phyloP scores from a whole-genome alignment of 148 eudicot genomes.

The Persicaria maculosa region DNA sequence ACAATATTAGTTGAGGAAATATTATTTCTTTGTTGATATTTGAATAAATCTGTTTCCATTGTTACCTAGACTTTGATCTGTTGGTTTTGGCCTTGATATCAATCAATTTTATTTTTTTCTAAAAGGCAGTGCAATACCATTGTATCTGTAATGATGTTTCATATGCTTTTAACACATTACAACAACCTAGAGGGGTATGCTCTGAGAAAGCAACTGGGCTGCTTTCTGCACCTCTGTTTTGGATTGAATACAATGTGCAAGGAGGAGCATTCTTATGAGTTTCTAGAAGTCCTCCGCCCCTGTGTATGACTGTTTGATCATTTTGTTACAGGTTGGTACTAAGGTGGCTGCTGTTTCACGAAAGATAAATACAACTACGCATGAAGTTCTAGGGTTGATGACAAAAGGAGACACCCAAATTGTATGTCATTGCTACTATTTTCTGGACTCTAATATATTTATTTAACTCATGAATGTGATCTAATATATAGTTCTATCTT shows the following conservation, averaged over 20 bases:
- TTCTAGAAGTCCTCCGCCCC: background rate
- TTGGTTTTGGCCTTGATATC: background rate
- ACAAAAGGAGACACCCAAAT: constrained; percentile 85
- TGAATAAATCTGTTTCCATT: background rate
- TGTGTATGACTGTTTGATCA: background rate
- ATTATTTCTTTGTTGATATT: background rate
- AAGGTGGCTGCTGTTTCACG: constrained; percentile 96
- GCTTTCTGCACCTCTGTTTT: background rate
- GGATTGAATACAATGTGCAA: background rate
- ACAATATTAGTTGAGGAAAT: background rate
- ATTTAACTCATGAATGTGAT: constrained; percentile 11
- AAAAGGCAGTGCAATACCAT: background rate
- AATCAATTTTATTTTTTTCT: background rate
- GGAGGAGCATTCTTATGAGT: background rate
- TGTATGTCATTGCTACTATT: constrained; percentile 36
- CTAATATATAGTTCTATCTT: background rate
- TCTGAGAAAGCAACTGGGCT: background rate
- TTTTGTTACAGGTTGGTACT: constrained; percentile 68
- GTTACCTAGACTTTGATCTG: background rate
- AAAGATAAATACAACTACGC: constrained; percentile 87
- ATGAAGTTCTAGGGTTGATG: constrained; percentile 89
- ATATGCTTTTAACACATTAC: background rate
- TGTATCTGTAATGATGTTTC: background rate
- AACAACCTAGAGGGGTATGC: background rate
- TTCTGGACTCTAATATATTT: background rate